Percentiles rank a stretch among this genome's conserved stretches.
These are phyloP conservation scores for Furcasterigmium sp. DNA, from an alignment of 2,329 filamentous ascomycete genomes.

Conservation along the genomic window DNA sequence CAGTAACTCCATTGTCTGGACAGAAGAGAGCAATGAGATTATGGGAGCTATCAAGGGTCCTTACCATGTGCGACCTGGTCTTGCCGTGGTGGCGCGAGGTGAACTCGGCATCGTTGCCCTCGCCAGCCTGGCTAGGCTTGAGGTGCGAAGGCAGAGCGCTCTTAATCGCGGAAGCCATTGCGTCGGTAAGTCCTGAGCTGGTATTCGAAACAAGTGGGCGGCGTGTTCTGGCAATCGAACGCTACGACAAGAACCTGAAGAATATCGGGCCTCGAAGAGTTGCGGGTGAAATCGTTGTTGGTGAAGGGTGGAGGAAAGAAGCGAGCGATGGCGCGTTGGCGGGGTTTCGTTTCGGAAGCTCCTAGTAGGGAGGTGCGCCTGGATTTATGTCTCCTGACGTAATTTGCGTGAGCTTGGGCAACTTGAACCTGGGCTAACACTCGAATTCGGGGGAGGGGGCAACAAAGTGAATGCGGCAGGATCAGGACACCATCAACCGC, in stretches of 20 bases:
- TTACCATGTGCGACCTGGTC: conserved; percentile 80
- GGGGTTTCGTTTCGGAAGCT: conserved; percentile 7
- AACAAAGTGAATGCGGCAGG: no score
- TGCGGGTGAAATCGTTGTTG: background rate
- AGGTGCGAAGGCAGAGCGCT: conserved; percentile 80
- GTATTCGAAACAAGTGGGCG: no score
- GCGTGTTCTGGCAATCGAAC: no score
- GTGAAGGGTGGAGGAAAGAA: background rate
- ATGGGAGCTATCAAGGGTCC: conserved; percentile 35
- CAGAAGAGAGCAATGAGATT: no score
- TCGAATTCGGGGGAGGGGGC: background rate
- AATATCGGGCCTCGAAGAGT: no score
- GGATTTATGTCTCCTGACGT: conserved; percentile 11
- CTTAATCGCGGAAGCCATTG: conserved; percentile 67
- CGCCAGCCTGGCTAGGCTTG: conserved; percentile 44
- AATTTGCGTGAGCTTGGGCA: conserved; percentile 9
- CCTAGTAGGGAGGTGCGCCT: background rate
- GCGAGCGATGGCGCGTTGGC: conserved; percentile 4
- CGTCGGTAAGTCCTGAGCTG: conserved; percentile 16
- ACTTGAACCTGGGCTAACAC: no score
- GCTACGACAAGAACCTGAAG: no score
- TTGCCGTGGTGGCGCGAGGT: conserved; percentile 73
- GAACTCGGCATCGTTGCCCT: conserved; percentile 42
- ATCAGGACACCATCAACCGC: no score
- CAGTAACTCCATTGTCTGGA: no score